Conservation (phyloP, 1,284 basidiomycete species). For the Athelia sp. region DNA sequence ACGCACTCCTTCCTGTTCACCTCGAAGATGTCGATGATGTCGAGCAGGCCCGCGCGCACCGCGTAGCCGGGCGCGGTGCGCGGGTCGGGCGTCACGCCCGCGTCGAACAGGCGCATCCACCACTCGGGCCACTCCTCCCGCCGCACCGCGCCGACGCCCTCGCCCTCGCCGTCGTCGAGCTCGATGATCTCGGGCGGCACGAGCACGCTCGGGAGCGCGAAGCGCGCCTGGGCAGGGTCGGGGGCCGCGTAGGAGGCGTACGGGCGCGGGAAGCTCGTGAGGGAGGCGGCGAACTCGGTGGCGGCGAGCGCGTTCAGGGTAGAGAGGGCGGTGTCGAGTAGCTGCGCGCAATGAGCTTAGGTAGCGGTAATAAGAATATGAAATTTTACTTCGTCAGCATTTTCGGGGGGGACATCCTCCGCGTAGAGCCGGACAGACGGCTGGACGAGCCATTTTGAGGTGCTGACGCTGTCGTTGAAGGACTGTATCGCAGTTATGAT, state of each 20-base stretch:
- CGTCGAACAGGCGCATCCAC: no score
- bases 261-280: conserved; percentile 62
- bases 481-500: conserved; percentile 63
- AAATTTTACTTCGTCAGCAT: conserved; percentile 63
- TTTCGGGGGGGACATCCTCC: conserved; percentile 35
- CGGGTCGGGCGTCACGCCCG: conserved; percentile 73
- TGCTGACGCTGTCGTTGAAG: conserved; percentile 56
- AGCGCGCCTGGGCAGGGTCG: conserved; percentile 45
- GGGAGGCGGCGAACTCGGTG: conserved; percentile 49
- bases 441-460: conserved; percentile 57
- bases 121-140: conserved; percentile 61
- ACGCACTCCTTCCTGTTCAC: conserved; percentile 96
- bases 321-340: conserved; percentile 57
- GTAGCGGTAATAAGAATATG: neutral
- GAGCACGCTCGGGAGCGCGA: conserved; percentile 71
- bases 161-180: conserved; percentile 63
- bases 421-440: conserved; percentile 49
- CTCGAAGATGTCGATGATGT: conserved; percentile 90
- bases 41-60: conserved; percentile 74
- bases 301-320: conserved; percentile 51
- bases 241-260: conserved; percentile 49
- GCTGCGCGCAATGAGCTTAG: conserved; percentile 35
- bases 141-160: no score
- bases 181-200: conserved; percentile 88
- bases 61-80: conserved; percentile 75